These are phyloP conservation scores for Hyaloscypha hepaticicola DNA, from an alignment of 495 filamentous ascomycete species.

Conservation along the genomic window DNA sequence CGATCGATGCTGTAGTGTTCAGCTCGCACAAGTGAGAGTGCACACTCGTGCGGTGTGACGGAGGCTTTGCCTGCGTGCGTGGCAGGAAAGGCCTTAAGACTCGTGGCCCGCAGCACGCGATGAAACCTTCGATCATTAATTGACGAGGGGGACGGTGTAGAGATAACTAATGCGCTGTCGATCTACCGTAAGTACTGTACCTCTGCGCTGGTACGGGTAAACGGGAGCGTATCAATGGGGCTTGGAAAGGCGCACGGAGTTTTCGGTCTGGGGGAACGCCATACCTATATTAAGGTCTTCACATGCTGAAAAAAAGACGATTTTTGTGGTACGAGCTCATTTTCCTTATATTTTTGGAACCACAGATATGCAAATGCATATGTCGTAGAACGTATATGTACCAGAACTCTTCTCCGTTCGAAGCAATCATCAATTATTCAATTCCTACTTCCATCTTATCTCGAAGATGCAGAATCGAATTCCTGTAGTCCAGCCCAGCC, in stretches of 20 bases:
- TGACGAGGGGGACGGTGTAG: background rate
- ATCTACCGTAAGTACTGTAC: too few relatives aligned
- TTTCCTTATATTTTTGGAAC: background rate
- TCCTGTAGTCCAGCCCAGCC: slow-evolving; percentile 6
- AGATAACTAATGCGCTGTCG: background rate
- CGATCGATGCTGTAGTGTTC: too few relatives aligned
- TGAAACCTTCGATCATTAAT: background rate
- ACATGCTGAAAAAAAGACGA: background rate
- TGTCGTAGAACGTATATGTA: background rate
- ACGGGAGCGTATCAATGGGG: background rate
- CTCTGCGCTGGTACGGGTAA: background rate
- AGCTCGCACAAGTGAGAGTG: too few relatives aligned
- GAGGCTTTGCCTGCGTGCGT: too few relatives aligned
- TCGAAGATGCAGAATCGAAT: background rate
- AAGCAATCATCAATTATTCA: slow-evolving; percentile 1
- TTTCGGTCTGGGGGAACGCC: background rate
- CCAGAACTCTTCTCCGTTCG: background rate
- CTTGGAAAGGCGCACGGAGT: background rate
- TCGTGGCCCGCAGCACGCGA: background rate
- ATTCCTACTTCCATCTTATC: background rate
- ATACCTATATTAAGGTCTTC: background rate
- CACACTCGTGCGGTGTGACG: too few relatives aligned
- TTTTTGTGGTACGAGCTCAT: background rate
- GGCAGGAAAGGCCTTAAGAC: background rate
- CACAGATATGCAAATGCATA: background rate